Evolutionary conservation across 163 green algal genomes (phyloP), one percentile per base, ranked within the genome.

Genomic region (Smithsoniella earleae): DNA sequence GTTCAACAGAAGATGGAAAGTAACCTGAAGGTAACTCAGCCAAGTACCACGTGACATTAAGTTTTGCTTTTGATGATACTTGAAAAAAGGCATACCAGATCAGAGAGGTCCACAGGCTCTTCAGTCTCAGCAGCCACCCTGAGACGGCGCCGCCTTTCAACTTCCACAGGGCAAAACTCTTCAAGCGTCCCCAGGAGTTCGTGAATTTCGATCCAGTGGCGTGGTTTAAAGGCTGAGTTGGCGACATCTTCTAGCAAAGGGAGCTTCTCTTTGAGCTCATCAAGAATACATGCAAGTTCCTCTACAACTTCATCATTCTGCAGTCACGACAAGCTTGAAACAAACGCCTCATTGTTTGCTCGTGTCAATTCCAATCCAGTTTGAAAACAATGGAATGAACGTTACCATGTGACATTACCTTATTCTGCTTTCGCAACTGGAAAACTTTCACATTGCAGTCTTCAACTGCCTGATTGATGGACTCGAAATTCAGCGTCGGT

Each of bases 161-260:
- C 58, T 36, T 69, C 58, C 40, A 69, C 58, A 22, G 58, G 58
- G 58, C 58, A 69, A 1, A 38, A 69, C 58, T 33, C 25, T 13
- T 69, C 58, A 30, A 69, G 25, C 3, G 58, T 69, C 3, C 82
- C 83, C 40, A 91, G 79, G 40, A 87, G 40, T 46, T 74, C 46
- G 75, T 91, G 87, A 40, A 93, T 88, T 45, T 86, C 73, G 40
- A 85, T 73, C 86, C 88, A 95, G 78, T 94, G 87, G 27, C 86
- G 79, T 30, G 73, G 66, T 82, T 89, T 81, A 36, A 95, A 82
- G 8, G 88, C 87, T 13, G 86, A 83, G 79, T 95, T 93, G 38
- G 80, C 82, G 20, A 92, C 75, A 79, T 90, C 84, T 76, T 91
- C 83, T 49, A 82, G 73, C 38, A 83, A 49, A 31, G 77, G 81